Conservation (phyloP, 768 basidiomycete genomes). For the Leccinum subgranulosum region DNA sequence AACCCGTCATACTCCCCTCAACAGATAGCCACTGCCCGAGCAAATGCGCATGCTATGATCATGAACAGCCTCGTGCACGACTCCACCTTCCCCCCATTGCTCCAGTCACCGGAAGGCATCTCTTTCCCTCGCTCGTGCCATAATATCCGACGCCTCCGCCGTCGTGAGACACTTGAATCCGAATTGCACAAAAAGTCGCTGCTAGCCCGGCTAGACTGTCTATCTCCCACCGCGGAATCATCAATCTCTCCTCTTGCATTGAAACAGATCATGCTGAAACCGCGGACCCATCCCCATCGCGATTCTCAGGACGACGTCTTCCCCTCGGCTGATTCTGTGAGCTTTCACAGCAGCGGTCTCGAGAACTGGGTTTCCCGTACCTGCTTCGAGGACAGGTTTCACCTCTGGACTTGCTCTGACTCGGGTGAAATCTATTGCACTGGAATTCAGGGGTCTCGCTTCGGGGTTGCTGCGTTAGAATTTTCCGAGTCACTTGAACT, state of each 20-base stretch:
- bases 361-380: constrained; percentile 69
- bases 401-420: constrained; percentile 48
- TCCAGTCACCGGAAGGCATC: constrained; percentile 32
- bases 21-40: constrained; percentile 31
- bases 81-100: constrained; percentile 48
- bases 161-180: constrained; percentile 40
- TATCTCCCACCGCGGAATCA: constrained; percentile 39
- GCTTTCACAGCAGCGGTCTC: constrained; percentile 49
- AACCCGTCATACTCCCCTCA: constrained; percentile 20
- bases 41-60: constrained; percentile 42
- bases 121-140: constrained; percentile 62
- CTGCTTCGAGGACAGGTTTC: constrained; percentile 71
- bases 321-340: constrained; percentile 12
- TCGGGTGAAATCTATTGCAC: constrained; percentile 33
- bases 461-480: constrained; percentile 70
- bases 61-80: constrained; percentile 43
- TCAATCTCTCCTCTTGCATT: constrained; percentile 45
- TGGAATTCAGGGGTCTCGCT: constrained; percentile 45
- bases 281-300: constrained; percentile 33
- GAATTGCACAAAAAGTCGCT: constrained; percentile 51
- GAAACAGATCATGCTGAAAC: constrained; percentile 27
- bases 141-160: constrained; percentile 34
- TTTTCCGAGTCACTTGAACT: constrained; percentile 66
- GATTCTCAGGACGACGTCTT: constrained; percentile 31
- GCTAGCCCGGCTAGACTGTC: constrained; percentile 41